phyloP scores from a whole-genome alignment of 768 basidiomycete species.

The Phanerochaete sordida region DNA sequence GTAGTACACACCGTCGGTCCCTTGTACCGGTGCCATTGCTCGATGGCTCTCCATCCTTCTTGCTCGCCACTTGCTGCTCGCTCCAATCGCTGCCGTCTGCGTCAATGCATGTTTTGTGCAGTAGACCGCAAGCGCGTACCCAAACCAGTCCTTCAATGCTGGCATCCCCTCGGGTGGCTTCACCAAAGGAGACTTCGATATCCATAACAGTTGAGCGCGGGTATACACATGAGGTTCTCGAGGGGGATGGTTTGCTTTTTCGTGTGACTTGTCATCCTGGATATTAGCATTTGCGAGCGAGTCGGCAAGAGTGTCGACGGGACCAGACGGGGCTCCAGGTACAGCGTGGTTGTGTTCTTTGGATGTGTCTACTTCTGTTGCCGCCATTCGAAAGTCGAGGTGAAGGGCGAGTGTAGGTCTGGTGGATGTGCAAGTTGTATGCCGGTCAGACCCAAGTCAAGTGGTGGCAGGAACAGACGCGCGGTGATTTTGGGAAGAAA shows the following conservation, averaged over 20 bases:
- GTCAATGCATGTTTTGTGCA: conserved; percentile 9
- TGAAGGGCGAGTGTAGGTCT: background rate
- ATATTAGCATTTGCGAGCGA: conserved; percentile 31
- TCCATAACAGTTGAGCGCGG: conserved; percentile 61
- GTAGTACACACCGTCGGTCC: conserved; percentile 58
- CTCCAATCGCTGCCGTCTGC: conserved; percentile 42
- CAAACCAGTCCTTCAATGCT: conserved; percentile 82
- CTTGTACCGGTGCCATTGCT: conserved; percentile 47
- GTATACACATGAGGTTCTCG: conserved; percentile 64
- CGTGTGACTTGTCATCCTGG: conserved; percentile 28
- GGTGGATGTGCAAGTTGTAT: conserved; percentile 6
- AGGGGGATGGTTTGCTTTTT: conserved; percentile 25
- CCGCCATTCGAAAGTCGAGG: conserved; percentile 29
- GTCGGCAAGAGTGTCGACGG: conserved; percentile 28
- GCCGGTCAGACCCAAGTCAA: conserved; percentile 6
- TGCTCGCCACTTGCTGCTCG: conserved; percentile 53
- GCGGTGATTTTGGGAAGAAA: conserved; percentile 3
- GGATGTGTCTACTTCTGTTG: conserved; percentile 18
- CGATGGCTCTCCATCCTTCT: conserved; percentile 66
- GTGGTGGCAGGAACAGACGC: conserved; percentile 6
- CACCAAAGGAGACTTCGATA: conserved; percentile 76
- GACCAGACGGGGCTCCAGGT: background rate
- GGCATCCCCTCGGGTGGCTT: conserved; percentile 74
- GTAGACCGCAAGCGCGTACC: conserved; percentile 48
- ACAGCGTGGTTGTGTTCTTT: background rate